Percentiles rank a stretch among this genome's conserved stretches.
phyloP scores from a whole-genome alignment of 345 rosid genomes.

The Excoecaria agallocha region DNA sequence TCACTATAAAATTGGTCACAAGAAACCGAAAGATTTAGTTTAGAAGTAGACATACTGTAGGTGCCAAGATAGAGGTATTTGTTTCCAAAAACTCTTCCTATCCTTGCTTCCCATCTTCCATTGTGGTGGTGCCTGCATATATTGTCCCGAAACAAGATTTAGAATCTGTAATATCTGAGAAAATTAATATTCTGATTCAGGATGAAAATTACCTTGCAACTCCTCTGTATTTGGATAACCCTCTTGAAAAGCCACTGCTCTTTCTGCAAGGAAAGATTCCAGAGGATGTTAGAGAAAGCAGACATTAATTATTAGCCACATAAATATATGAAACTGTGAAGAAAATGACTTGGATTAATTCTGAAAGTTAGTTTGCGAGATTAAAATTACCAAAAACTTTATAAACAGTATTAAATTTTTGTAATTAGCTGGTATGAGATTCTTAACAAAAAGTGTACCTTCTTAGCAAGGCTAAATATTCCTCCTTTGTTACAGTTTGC shows the following conservation, averaged over 20 bases:
- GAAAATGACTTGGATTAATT: too few relatives aligned
- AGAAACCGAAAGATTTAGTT: not conserved
- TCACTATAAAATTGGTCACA: not conserved
- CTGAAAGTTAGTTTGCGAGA: too few relatives aligned
- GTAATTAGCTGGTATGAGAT: too few relatives aligned
- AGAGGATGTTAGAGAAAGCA: slow-evolving; percentile 1
- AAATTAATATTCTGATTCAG: not conserved
- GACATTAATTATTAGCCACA: not conserved
- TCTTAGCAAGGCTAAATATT: slow-evolving; percentile 59
- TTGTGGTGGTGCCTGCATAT: slow-evolving; percentile 63
- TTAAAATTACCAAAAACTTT: too few relatives aligned
- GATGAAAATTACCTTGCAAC: slow-evolving; percentile 51
- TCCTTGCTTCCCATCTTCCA: slow-evolving; percentile 78
- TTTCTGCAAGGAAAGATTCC: slow-evolving; percentile 33
- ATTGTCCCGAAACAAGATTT: not conserved
- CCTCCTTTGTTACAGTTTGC: slow-evolving; percentile 61
- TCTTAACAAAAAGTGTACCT: slow-evolving; percentile 35
- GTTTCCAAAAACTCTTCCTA: slow-evolving; percentile 69
- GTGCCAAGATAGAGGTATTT: slow-evolving; percentile 74
- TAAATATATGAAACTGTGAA: not conserved
- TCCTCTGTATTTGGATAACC: slow-evolving; percentile 66
- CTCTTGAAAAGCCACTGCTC: slow-evolving; percentile 75
- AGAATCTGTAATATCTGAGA: not conserved
- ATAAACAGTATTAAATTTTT: too few relatives aligned
- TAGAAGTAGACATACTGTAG: slow-evolving; percentile 42